phyloP scores from a whole-genome alignment of 2,329 filamentous ascomycete species.

The Scedosporium boydii region DNA sequence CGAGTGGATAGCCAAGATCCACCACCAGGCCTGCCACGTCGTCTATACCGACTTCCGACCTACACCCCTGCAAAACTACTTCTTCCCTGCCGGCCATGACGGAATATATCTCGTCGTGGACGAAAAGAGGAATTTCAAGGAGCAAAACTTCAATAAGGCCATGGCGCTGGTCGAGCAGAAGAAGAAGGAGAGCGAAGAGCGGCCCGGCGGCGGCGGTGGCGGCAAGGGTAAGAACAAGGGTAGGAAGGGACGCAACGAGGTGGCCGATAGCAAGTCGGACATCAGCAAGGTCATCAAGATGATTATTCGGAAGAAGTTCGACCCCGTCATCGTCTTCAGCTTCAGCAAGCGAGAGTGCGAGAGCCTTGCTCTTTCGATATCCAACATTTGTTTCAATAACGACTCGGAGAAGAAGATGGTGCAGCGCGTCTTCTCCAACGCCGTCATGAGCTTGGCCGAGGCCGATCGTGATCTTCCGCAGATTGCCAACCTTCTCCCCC shows the following conservation, averaged over 20 bases:
- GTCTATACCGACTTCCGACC: slow-evolving; percentile 98
- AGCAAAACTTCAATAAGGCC: slow-evolving; percentile 94
- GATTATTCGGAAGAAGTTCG: slow-evolving; percentile 96
- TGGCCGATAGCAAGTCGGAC: slow-evolving; percentile 57
- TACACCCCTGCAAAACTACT: slow-evolving; percentile 94
- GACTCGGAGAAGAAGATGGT: slow-evolving; percentile 94
- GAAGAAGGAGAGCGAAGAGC: slow-evolving; percentile 73
- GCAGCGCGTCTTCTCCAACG: slow-evolving; percentile 84
- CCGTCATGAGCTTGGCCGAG: slow-evolving; percentile 84
- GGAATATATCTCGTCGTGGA: slow-evolving; percentile 93
- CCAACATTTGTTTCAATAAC: slow-evolving; percentile 84
- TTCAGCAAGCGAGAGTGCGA: slow-evolving; percentile 98
- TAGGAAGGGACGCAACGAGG: slow-evolving; percentile 70
- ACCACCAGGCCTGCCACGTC: slow-evolving; percentile 95
- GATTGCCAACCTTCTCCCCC: slow-evolving; percentile 79
- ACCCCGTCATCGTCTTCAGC: slow-evolving; percentile 98
- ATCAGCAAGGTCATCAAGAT: slow-evolving; percentile 98
- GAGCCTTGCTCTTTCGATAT: slow-evolving; percentile 78
- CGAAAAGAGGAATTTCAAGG: slow-evolving; percentile 91
- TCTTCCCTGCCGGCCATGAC: slow-evolving; percentile 86
- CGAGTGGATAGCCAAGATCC: slow-evolving; percentile 98
- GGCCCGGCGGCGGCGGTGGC: slow-evolving; percentile 16
- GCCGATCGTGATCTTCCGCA: slow-evolving; percentile 84
- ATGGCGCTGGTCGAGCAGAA: slow-evolving; percentile 85
- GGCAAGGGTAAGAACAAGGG: slow-evolving; percentile 77